Evolutionary conservation across 2,329 filamentous ascomycete genomes (phyloP).

Genomic region (Aspergillus bombycis): DNA sequence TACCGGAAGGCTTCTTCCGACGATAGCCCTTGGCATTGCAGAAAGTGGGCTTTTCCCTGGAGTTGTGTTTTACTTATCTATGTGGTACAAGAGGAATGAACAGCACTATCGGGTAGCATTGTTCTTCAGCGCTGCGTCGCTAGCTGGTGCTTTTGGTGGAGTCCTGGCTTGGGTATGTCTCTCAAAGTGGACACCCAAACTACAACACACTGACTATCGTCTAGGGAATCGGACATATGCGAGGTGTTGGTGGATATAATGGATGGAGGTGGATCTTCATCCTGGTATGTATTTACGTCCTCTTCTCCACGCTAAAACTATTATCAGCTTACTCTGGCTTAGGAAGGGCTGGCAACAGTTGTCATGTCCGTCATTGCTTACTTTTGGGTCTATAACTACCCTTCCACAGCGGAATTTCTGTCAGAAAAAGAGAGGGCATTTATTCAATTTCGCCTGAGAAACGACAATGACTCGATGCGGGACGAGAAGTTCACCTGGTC

Average conservation of each 20-base stretch:
- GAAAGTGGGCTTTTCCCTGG: constrained; percentile 59
- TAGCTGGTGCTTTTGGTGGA: constrained; percentile 65
- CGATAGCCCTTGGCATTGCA: constrained; percentile 51
- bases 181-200: neutral
- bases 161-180: constrained; percentile 55
- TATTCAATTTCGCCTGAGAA: constrained; percentile 65
- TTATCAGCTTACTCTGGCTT: neutral
- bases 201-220: constrained; percentile 19
- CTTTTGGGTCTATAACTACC: constrained; percentile 48
- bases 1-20: neutral
- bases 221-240: constrained; percentile 52
- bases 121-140: constrained; percentile 61
- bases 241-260: constrained; percentile 51
- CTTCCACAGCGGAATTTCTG: constrained; percentile 45
- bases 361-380: constrained; percentile 48
- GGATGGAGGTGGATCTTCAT: constrained; percentile 70
- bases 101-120: constrained; percentile 61
- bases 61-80: constrained; percentile 61
- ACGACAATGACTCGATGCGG: constrained; percentile 70
- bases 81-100: constrained; percentile 66
- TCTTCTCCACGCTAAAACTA: neutral
- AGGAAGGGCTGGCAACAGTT: constrained; percentile 72
- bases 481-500: constrained; percentile 70
- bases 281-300: constrained; percentile 40
- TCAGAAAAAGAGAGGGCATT: constrained; percentile 57